These are phyloP conservation scores for Suillus alpinus DNA, from an alignment of 768 basidiomycete species.

Conservation along the genomic window DNA sequence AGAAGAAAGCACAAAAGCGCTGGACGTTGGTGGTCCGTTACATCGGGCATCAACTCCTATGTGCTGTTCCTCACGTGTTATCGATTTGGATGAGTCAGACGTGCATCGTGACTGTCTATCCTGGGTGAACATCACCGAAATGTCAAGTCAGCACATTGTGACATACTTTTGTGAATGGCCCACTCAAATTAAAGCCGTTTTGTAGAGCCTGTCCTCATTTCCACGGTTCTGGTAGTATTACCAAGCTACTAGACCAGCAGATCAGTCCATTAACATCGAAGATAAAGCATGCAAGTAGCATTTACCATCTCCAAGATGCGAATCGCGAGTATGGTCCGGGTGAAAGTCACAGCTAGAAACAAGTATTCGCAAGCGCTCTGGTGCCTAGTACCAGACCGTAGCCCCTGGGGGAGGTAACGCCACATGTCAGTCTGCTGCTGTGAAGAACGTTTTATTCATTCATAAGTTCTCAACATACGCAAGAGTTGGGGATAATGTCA, in stretches of 20 bases:
- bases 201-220: neutral
- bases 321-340: neutral
- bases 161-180: neutral
- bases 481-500: neutral
- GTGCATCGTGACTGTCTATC: neutral
- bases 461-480: neutral
- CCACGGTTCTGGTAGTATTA: neutral
- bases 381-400: neutral
- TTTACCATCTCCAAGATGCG: neutral
- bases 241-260: neutral
- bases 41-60: neutral
- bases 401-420: neutral
- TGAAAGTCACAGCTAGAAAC: neutral
- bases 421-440: neutral
- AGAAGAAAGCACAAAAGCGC: neutral
- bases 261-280: neutral
- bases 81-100: neutral
- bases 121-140: neutral
- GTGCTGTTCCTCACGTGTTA: neutral
- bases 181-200: neutral
- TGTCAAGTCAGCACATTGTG: neutral
- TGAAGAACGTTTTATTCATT: neutral
- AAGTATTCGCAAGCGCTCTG: neutral
- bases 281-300: neutral
- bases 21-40: neutral